Evolutionary conservation across 2,329 filamentous ascomycete genomes (phyloP), one percentile per base, ranked within the genome.

Genomic region (Curvularia sp.): DNA sequence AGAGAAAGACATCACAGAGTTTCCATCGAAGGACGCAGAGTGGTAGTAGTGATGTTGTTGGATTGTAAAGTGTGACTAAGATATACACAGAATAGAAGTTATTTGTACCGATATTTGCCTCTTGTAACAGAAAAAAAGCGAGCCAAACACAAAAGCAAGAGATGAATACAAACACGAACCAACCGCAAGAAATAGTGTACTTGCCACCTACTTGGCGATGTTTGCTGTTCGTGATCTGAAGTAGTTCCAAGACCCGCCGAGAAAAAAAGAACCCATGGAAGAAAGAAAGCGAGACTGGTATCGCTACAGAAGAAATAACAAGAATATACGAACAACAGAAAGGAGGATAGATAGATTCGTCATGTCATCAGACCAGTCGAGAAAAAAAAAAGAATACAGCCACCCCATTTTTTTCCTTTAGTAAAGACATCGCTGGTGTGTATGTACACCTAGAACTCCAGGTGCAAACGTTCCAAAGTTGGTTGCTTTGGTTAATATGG

Each of bases 401-500:
- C 30, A 42, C 51, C 48, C 44, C 46, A 41, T 54, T 62, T 59
- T 62, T 59, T 59, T 55, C 43, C 33, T 15, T 49, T 53, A 22
- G 39, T 28, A 49, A 26, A 38, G 13, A 57, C 49, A 61, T 42
- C 39, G 26, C 41, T 48, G 48, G 49, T 38, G 12, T 30, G 15
- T 38, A 35, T 42, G 47, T 44, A 49, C 44, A 51, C 53, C 33
- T 43, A 24, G 38, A 66, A 62, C 62, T 51, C 56, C 55, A 56
- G 58, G 33, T 49, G 52, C 52, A 53, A 41, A 43, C 33, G 30
- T 59, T 64, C 39, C n/a, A 53, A 46, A 42, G 30, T n/a, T 7
- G 48, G 41, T 31, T 57, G 43, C 35, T 41, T 57, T 52, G 26
- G 24, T 43, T 42, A 75, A 26, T 66, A 65, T 53, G 69, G 68